Percentiles rank a stretch among this genome's conserved stretches.
phyloP scores from a whole-genome alignment of 2,329 filamentous ascomycete species.

The Apiospora hydei region DNA sequence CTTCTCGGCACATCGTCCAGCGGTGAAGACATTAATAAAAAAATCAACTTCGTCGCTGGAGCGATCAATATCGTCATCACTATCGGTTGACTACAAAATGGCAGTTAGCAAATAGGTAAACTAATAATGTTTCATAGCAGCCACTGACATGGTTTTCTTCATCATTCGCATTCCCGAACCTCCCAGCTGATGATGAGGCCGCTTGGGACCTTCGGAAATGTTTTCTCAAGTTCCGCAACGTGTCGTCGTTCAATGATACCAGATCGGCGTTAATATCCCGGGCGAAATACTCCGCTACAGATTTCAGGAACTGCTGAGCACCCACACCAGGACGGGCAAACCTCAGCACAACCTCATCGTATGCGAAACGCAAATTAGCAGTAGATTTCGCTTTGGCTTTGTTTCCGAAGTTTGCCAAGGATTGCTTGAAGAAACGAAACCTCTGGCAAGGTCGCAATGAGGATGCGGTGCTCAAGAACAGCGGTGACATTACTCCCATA shows the following conservation, averaged over 20 bases:
- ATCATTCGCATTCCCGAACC: no score
- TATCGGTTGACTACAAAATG: no score
- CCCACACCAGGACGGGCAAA: neutral
- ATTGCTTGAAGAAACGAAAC: neutral
- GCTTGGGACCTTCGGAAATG: neutral
- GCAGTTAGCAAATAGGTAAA: no score
- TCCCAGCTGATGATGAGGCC: no score
- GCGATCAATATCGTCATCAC: no score
- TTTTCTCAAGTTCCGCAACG: fast-evolving
- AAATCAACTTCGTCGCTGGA: no score
- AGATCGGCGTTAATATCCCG: neutral
- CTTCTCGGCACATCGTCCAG: neutral
- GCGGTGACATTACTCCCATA: neutral
- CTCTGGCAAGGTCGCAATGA: neutral
- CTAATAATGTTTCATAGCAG: no score
- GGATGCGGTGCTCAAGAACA: neutral
- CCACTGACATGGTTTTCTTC: no score
- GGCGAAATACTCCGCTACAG: neutral
- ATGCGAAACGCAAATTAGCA: neutral
- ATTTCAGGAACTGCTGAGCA: neutral
- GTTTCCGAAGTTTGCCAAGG: neutral
- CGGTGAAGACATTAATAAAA: neutral
- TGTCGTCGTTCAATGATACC: neutral
- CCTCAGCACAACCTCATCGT: neutral
- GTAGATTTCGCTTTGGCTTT: neutral